Evolutionary conservation across 2,329 filamentous ascomycete species (phyloP).

Genomic region (Magnaporthales sp.): DNA sequence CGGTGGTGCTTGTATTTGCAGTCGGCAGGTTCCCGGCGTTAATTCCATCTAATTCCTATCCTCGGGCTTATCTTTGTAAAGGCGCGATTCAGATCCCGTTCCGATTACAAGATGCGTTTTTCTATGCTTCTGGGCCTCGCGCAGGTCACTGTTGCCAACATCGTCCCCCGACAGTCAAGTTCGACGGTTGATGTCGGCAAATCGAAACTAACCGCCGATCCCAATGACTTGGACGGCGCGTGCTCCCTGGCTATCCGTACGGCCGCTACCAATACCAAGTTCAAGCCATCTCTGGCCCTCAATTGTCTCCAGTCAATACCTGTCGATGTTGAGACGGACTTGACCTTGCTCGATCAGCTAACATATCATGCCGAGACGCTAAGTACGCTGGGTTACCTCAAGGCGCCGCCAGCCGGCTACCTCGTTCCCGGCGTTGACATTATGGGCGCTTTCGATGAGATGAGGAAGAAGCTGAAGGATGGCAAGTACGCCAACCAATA

Average conservation of each 20-base stretch:
- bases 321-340: constrained; percentile 32
- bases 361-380: constrained; percentile 27
- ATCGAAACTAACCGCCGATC: background rate
- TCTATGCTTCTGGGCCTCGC: background rate
- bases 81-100: background rate
- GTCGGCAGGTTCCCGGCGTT: background rate
- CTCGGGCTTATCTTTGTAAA: background rate
- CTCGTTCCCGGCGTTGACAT: constrained; percentile 28
- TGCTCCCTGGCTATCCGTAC: background rate
- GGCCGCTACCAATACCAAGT: background rate
- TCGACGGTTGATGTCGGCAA: background rate
- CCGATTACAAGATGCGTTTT: background rate
- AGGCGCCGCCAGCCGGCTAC: constrained; percentile 27
- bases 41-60: background rate
- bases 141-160: background rate
- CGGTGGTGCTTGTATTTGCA: background rate
- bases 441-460: constrained; percentile 18
- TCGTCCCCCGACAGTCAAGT: background rate
- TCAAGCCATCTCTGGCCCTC: constrained; percentile 18
- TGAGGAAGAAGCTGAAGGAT: constrained; percentile 21
- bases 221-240: background rate
- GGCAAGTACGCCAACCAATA: constrained; percentile 25
- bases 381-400: constrained; percentile 30
- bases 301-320: constrained; percentile 34
- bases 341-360: constrained; percentile 32